Base-by-base conservation (phyloP, 1,284 basidiomycete species). In the Cerrena zonata region DNA sequence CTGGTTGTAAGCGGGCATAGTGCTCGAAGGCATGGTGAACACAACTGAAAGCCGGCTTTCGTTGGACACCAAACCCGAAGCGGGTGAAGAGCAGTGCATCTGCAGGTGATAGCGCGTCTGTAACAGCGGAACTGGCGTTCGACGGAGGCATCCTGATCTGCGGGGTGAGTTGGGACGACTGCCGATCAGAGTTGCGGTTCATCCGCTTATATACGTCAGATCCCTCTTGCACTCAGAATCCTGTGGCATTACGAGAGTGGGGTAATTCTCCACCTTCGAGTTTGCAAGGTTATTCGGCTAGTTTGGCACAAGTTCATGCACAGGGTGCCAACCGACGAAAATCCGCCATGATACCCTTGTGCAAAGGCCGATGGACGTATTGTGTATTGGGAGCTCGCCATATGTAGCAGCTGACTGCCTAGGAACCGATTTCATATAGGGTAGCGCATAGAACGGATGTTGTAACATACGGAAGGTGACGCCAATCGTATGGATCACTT, bases 21-120 rank as follows among this genome's bases (percentile, higher is more conserved):
- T 68, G 64, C 49, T 75, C 74, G 61, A 82, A 80, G n/a, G 79
- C 80, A 54, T 78, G 74, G 57, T 80, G 79, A 30, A 81, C 69
- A 55, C 74, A 78, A 52, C 62, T 59, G 62, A 77, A 80, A 12
- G 76, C 72, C 30, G 67, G 57, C 21, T 58, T 30, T 26, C 64
- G 61, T 15, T 58, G 61, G 34, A 66, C 58, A 30, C 77, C 78
- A 37, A 72, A 66, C 36, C 77, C 75, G 55, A 72, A 78, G 49
- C 69, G 65, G 52, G 65, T 56, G 64, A 81, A 80, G 43, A 70
- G 67, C 36, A 61, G 60, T 58, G 69, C 67, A 60, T 79, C 76
- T 39, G 65, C 59, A 30, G 65, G 52, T 43, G 72, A 63, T 39
- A 78, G 58, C 49, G 53, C 47, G 30, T 47, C 49, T 25, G 62